Evolutionary conservation across 371 early-diverging fungal species (phyloP), one percentile per base, ranked within the genome.

Genomic region (Saksenaea vasiformis): DNA sequence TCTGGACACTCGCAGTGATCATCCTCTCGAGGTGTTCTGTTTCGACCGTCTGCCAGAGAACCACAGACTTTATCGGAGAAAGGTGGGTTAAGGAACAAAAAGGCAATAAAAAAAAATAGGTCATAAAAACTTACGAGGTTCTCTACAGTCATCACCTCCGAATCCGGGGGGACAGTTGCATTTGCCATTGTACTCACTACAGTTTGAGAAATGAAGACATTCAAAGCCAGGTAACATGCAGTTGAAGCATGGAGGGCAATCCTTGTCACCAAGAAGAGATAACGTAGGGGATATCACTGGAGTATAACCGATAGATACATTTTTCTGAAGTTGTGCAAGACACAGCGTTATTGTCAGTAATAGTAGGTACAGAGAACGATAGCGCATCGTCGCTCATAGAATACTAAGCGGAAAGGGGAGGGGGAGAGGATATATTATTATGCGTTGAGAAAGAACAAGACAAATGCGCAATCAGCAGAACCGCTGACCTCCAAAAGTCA

Each of bases 131-230:
- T 78, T 87, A 90, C 92, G 76, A 56, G 94, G 91, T 31, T 87
- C 71, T 41, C 86, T 73, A 66, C 97, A 97, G 62, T 94, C 92
- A 47, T 91, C 87, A n/a, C 95, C 95, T 14, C 94, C 95, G 74
- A 92, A 97, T 10, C 97, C 97, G 14, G 86, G 74, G 0, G 91
- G 90, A 68, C 97, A 97, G 53, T 76, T 74, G 69, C 97, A 97
- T 57, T 88, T 83, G 19, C 94, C 95, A 56, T 88, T 88, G 58
- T 85, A 89, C 37, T 86, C 79, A 55, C 87, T 89, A 72, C 96
- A 95, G 14, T 84, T 87, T 11, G 90, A 87, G 70, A 89, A 92
- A 68, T 95, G 91, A n/a, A 84, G 76, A 63, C 95, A 95, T 10
- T 84, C 82, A 38, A 88, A 91, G 8, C 80, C 86, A 24, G 88